These are phyloP conservation scores for Lichtheimia ornata DNA, from an alignment of 371 early-diverging fungal species.

Conservation along the genomic window DNA sequence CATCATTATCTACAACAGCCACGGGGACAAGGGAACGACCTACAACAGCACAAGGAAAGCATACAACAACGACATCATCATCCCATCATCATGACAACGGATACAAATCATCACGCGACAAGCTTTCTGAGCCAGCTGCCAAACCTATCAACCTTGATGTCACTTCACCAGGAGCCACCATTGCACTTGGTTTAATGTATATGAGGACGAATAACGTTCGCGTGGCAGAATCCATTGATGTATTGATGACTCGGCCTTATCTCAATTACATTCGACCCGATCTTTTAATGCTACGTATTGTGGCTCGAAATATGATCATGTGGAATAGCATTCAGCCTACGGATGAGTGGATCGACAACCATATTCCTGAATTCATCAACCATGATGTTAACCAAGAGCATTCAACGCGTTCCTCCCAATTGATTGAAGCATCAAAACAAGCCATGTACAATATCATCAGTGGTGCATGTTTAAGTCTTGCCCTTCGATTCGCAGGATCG, in stretches of 20 bases:
- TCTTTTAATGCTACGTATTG: constrained; percentile 64
- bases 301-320: constrained; percentile 71
- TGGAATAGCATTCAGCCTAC: constrained; percentile 66
- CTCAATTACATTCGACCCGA: constrained; percentile 77
- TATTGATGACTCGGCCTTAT: constrained; percentile 54
- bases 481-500: constrained; percentile 82
- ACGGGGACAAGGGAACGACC: neutral
- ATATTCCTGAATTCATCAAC: constrained; percentile 65
- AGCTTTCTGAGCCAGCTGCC: no score
- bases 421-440: constrained; percentile 46
- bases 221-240: constrained; percentile 63
- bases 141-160: constrained; percentile 30
- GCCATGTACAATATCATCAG: constrained; percentile 66
- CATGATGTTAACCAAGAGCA: constrained; percentile 7
- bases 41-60: no score
- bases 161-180: constrained; percentile 71
- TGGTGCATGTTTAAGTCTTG: constrained; percentile 82
- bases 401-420: constrained; percentile 24
- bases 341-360: constrained; percentile 65
- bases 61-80: no score
- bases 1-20: neutral
- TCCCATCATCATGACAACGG: no score
- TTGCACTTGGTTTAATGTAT: constrained; percentile 86
- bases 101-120: no score
- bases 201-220: constrained; percentile 71